Evolutionary conservation across 495 filamentous ascomycete genomes (phyloP), one percentile per base, ranked within the genome.

Genomic region (Aspergillus egyptiacus): DNA sequence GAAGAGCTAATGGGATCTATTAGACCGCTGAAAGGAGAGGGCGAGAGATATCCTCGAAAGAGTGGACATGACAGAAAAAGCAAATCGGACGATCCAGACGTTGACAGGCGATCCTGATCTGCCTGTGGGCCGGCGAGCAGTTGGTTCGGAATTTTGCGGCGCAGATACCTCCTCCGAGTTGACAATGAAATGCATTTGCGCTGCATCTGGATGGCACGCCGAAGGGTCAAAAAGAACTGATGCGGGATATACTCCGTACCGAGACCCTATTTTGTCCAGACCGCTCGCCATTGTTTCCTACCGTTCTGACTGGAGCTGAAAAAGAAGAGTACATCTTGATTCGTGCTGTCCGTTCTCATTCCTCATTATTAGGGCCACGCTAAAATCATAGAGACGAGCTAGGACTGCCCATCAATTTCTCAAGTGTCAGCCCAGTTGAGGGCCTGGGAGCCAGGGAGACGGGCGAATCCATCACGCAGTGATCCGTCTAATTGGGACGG

Each of bases 1-100:
- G 55, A 50, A 58, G 51, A 48, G 55, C 44, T 27, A 41, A 50
- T 58, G 55, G 58, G 38, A n/a, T 36, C 48, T 47, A 51, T 54
- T 46, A 13, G 45, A 42, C 35, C 23, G 31, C 48, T 34, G 32
- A 42, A 55, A 42, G 7, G 41, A 41, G 42, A n/a, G n/a, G n/a
- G n/a, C n/a, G n/a, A n/a, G n/a, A 43, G 40, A 23, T 17, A 51
- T 39, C 17, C 31, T 28, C 33, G 32, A 49, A n/a, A n/a, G n/a
- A 35, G 49, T 20, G 25, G 38, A 23, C 28, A 51, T 28, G 20
- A 14, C 18, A 17, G 28, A 23, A 50, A 49, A 49, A 46, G 20
- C 18, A 51, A 51, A 35, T 24, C 41, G 14, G 39, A 38, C 45
- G 46, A 46, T 46, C 36, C 25, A 52, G 46, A 46, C 51, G 46